Evolutionary conservation across 306 rosid genomes (phyloP).

Genomic region (Cotoneaster glaucophyllus): DNA sequence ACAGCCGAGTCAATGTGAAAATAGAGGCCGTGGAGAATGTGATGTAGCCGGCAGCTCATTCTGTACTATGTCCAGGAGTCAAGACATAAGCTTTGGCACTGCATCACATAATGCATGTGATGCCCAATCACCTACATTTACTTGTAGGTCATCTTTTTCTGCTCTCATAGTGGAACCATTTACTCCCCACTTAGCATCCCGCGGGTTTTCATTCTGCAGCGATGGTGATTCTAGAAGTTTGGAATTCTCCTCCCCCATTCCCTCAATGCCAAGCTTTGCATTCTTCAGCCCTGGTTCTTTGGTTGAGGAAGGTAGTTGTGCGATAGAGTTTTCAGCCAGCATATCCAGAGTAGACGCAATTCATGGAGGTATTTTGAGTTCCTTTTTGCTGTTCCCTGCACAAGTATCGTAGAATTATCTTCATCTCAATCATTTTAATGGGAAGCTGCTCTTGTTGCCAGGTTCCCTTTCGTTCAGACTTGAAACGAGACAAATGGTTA

Average conservation of each 20-base stretch:
- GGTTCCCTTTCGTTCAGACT: conserved; percentile 40
- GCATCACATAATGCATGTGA: conserved; percentile 50
- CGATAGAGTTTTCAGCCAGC: conserved; percentile 39
- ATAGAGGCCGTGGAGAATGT: conserved; percentile 27
- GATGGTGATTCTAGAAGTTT: conserved; percentile 28
- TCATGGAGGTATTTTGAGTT: conserved; percentile 36
- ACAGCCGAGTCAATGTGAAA: conserved; percentile 30
- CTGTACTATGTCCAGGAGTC: conserved; percentile 64
- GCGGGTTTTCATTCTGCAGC: conserved; percentile 58
- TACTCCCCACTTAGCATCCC: conserved; percentile 47
- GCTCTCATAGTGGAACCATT: conserved; percentile 47
- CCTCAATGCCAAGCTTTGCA: conserved; percentile 75
- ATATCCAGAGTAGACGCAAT: conserved; percentile 31
- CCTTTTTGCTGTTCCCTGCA: neutral
- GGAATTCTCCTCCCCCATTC: conserved; percentile 46
- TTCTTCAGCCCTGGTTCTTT: conserved; percentile 52
- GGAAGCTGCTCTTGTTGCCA: conserved; percentile 39
- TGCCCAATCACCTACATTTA: conserved; percentile 56
- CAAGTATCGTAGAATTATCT: neutral
- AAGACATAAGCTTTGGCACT: conserved; percentile 68
- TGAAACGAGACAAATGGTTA: conserved; percentile 22
- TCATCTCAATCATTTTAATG: conserved; percentile 21
- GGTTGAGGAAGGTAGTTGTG: conserved; percentile 43
- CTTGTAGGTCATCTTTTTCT: conserved; percentile 77
- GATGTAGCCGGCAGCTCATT: conserved; percentile 45